Base-by-base conservation (phyloP, 306 rosid species). In the Dryas octopetala region DNA sequence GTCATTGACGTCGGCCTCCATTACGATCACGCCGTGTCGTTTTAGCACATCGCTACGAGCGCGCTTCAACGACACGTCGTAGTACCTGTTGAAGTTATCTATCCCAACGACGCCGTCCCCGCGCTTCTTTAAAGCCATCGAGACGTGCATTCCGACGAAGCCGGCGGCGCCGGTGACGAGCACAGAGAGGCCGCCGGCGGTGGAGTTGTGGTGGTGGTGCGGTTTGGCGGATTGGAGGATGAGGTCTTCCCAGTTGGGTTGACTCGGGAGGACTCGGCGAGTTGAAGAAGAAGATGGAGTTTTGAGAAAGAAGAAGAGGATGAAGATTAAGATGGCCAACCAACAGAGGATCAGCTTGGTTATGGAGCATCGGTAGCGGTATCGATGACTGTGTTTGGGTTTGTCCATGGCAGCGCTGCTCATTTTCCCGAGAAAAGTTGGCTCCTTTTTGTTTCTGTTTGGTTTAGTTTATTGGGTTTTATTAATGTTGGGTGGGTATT, bases 111-210 rank as follows among this genome's bases (percentile, higher is more conserved):
- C 83, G 5, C 83, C 83, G 26, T 81, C 85, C 0, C 88, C 88
- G 2, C 83, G 83, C 0, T 62, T 67, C 64, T 81, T 77, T 19
- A 84, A 62, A 2, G 81, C 85, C 0, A 81, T n/a, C 47, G 88
- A 78, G 50, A 81, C 83, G 9, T 81, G 88, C 12, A 58, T 38
- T 0, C 88, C 85, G n/a, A 84, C 85, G 19, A 84, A 84, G 3
- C 85, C 87, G 2, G 88, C 83, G 3, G 85, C 85, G 4, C 85
- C 88, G 47, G 85, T 84, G 19, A 84, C 83, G 9, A 84, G 77
- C 2, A 84, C 79, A 6, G 61, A 44, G 0, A 9, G 7, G 2
- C 57, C 38, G 2, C 38, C 38, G 38, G 38, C 38, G 5, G 40
- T 65, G 9, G 80, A 46, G 1, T 54, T 38, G 13, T 62, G 7